phyloP scores from a whole-genome alignment of 768 basidiomycete genomes.

The Boletus coccyginus region DNA sequence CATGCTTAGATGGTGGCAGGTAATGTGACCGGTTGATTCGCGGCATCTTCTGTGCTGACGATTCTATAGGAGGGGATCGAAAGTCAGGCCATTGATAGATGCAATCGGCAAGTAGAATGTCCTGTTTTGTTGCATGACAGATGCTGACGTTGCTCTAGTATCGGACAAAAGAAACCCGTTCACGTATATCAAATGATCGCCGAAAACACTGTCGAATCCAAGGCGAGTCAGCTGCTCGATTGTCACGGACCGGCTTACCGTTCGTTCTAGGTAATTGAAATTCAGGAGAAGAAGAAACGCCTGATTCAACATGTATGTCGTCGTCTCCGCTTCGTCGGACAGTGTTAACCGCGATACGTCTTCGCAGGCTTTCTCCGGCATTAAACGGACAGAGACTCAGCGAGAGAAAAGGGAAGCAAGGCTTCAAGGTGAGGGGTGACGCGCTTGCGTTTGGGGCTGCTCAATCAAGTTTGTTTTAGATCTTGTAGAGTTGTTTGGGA shows the following conservation, averaged over 20 bases:
- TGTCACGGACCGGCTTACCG: neutral
- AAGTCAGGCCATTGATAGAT: constrained; percentile 78
- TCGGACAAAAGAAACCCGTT: constrained; percentile 81
- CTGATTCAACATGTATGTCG: constrained; percentile 66
- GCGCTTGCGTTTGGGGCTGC: neutral
- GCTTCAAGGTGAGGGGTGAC: constrained; percentile 57
- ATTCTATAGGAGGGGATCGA: constrained; percentile 69
- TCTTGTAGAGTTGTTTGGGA: constrained; percentile 56
- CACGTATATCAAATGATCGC: constrained; percentile 90
- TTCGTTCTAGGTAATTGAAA: constrained; percentile 63
- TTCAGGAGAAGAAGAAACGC: constrained; percentile 81
- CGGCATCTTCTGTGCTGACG: constrained; percentile 9
- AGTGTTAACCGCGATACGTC: neutral
- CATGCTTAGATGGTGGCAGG: constrained; percentile 72
- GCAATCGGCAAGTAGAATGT: constrained; percentile 54
- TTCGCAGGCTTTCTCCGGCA: constrained; percentile 79
- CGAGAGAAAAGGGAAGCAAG: constrained; percentile 78
- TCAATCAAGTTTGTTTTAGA: constrained; percentile 36
- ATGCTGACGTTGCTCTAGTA: constrained; percentile 34
- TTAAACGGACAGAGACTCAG: constrained; percentile 69
- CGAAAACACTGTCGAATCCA: constrained; percentile 85
- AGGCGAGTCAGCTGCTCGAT: constrained; percentile 41
- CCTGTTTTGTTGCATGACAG: neutral
- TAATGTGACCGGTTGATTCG: constrained; percentile 16
- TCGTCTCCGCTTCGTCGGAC: neutral